Percentiles rank a stretch among this genome's conserved stretches.
Evolutionary conservation across 176 grass and related monocot genomes (phyloP).

Genomic region (Lolium multiflorum): DNA sequence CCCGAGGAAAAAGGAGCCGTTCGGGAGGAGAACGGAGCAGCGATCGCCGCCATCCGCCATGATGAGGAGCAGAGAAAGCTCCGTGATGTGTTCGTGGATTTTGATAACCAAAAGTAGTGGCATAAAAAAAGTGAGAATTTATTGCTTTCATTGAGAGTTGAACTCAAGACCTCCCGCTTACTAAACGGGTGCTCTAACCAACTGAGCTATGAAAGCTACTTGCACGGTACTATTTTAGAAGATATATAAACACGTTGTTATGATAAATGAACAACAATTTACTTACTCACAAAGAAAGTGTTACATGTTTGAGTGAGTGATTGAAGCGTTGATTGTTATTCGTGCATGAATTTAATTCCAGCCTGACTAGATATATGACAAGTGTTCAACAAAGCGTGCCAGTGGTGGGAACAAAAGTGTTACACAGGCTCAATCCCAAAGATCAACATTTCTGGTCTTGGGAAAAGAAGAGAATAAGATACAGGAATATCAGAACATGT

Average conservation of each 20-base stretch:
- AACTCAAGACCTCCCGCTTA: conserved; percentile 97
- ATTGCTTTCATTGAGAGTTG: conserved; percentile 77
- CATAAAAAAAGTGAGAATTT: not conserved
- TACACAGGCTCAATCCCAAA: too few species aligned
- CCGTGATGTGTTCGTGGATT: not conserved
- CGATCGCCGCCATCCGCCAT: conserved; percentile 1
- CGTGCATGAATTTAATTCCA: not conserved
- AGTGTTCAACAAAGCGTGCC: not conserved
- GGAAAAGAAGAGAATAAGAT: not conserved
- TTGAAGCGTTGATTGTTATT: not conserved
- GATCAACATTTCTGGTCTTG: not conserved
- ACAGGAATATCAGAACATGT: not conserved
- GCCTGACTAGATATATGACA: not conserved
- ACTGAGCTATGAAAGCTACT: conserved; percentile 70
- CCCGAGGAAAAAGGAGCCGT: conserved; percentile 74
- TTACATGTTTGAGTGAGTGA: too few species aligned
- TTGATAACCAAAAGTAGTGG: not conserved
- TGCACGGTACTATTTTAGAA: fast-evolving
- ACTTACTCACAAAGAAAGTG: not conserved
- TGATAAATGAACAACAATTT: not conserved
- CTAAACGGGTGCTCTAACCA: conserved; percentile 95
- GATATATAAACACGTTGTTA: fast-evolving
- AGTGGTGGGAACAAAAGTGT: not conserved
- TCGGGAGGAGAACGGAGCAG: conserved; percentile 43
- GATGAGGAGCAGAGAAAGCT: not conserved